Conservation (phyloP, 805 yeast genomes). For the Metschnikowia proteae region DNA sequence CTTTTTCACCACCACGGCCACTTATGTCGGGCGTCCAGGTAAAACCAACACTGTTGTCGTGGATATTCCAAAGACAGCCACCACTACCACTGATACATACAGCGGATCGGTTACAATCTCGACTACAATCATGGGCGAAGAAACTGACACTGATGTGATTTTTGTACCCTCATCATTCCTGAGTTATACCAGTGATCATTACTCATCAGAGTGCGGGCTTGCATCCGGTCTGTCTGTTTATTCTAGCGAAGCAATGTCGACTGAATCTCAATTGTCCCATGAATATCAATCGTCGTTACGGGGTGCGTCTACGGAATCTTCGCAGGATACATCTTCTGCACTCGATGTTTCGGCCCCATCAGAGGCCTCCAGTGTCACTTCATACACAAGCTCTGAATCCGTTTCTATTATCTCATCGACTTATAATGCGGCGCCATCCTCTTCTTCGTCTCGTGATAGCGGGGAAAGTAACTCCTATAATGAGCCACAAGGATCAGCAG, state of each 20-base stretch:
- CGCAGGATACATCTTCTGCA: neutral
- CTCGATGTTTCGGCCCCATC: neutral
- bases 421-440: neutral
- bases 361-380: neutral
- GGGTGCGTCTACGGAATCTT: neutral
- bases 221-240: neutral
- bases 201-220: neutral
- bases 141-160: conserved; percentile 20
- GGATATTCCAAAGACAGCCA: conserved; percentile 14
- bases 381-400: neutral
- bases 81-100: conserved; percentile 14
- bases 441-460: neutral
- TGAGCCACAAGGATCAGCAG: neutral
- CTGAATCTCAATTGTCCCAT: neutral
- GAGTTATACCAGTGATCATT: neutral
- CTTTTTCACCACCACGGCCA: conserved; percentile 7
- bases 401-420: neutral
- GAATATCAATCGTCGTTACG: neutral
- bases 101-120: conserved; percentile 12
- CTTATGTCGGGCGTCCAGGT: neutral
- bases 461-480: neutral
- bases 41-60: conserved; percentile 14
- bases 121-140: conserved; percentile 18
- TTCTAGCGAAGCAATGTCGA: neutral
- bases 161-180: conserved; percentile 1